Evolutionary conservation across 768 basidiomycete genomes (phyloP), one percentile per base, ranked within the genome.

Genomic region (Russula earlei): DNA sequence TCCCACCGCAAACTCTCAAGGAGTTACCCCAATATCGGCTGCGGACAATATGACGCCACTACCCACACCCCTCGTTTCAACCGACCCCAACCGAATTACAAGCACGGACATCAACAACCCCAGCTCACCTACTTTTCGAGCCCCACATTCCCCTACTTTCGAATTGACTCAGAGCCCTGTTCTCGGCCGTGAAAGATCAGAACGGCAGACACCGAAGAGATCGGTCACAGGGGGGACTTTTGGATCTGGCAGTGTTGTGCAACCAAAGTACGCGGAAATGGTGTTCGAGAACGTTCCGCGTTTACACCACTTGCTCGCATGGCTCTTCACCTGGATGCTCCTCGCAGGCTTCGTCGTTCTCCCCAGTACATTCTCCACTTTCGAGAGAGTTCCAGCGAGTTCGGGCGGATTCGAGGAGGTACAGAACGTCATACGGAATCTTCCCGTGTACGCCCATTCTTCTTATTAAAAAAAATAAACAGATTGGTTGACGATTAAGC

Each of bases 321-420:
- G 38, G 40, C 25, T 56, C 27, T 56, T 49, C 59, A 60, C 59
- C 17, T 60, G 59, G 59, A 33, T 56, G 19, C 22, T 55, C 31
- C 59, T 60, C 9, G 59, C 55, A 4, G 59, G 59, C 24, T 60
- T 60, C 55, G 50, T 56, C 38, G 49, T 60, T 11, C 43, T 55
- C 19, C 54, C 59, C 31, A 54, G 55, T 27, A 60, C 59, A 46
- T 60, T 60, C 45, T 15, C 2, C 24, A 54, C 29, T 29, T 44
- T 54, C 22, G 25, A 54, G 41, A 6, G n/a, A 2, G 11, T 51
- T n/a, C 38, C 22, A 17, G 8, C 31, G 10, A 14, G 2, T 2
- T 33, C 42, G 8, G 25, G 36, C 12, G 20, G 11, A 47, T 0
- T 38, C 11, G 4, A 27, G 10, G 37, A n/a, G 12, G 25, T 48